phyloP scores from a whole-genome alignment of 257 asterid species.

The Solanum chmielewskii region DNA sequence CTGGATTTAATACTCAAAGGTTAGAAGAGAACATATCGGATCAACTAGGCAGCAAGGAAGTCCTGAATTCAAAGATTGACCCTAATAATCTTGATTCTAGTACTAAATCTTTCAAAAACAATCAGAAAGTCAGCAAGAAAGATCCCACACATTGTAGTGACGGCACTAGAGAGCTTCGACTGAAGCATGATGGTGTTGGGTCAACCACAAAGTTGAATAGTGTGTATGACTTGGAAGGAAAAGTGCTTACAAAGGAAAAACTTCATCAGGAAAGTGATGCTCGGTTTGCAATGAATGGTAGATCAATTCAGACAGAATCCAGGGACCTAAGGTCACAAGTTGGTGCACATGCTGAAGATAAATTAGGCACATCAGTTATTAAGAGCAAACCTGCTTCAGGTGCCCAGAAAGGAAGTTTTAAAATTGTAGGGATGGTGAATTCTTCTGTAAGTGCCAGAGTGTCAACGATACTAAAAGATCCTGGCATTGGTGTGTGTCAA shows the following conservation, averaged over 20 bases:
- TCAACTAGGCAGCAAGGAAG: constrained; percentile 16
- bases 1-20: constrained; percentile 3
- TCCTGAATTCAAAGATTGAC: constrained; percentile 15
- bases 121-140: constrained; percentile 19
- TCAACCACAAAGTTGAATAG: constrained; percentile 9
- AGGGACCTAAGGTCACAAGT: constrained; percentile 26
- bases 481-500: constrained; percentile 14
- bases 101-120: constrained; percentile 19
- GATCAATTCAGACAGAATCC: constrained; percentile 14
- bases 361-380: constrained; percentile 17
- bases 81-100: constrained; percentile 15
- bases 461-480: constrained; percentile 27
- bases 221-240: constrained; percentile 13
- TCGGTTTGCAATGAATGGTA: constrained; percentile 13
- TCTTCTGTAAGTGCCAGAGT: constrained; percentile 27
- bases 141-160: constrained; percentile 25
- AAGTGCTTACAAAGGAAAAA: not conserved
- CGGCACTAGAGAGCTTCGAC: constrained; percentile 19
- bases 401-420: constrained; percentile 22
- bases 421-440: constrained; percentile 23
- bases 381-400: constrained; percentile 28
- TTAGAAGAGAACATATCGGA: constrained; percentile 10
- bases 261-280: constrained; percentile 16
- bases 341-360: constrained; percentile 30
- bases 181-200: constrained; percentile 17